Conservation (phyloP, 345 rosid genomes). For the Lagerstroemia speciosa region DNA sequence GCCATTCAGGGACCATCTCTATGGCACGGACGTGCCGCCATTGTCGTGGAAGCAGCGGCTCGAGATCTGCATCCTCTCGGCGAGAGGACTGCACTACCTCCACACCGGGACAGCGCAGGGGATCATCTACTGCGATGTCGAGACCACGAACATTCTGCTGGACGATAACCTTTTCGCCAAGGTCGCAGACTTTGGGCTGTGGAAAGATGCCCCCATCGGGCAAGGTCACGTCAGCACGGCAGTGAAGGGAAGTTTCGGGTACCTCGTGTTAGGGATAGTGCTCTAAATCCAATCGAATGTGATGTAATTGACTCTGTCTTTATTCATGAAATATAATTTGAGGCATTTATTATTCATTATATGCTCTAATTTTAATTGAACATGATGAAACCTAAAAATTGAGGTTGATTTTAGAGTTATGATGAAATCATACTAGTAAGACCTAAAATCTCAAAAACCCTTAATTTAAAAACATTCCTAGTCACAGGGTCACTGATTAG, state of each 20-base stretch:
- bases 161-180: conserved; percentile 11
- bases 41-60: conserved; percentile 10
- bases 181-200: conserved; percentile 14
- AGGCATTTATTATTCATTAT: too few relatives aligned
- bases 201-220: conserved; percentile 9
- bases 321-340: too few relatives aligned
- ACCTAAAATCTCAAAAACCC: too few relatives aligned
- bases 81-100: conserved; percentile 7
- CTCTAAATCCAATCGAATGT: too few relatives aligned
- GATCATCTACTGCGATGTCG: conserved; percentile 7
- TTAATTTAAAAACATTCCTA: too few relatives aligned
- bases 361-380: too few relatives aligned
- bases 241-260: conserved; percentile 8
- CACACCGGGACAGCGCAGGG: conserved; percentile 12
- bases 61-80: conserved; percentile 10
- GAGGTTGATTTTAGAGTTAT: too few relatives aligned
- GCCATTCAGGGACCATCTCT: conserved; percentile 6
- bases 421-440: too few relatives aligned
- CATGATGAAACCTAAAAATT: too few relatives aligned
- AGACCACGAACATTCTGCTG: conserved; percentile 6
- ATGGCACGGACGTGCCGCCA: conserved; percentile 7
- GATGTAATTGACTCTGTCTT: too few relatives aligned
- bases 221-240: conserved; percentile 10
- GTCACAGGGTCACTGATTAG: too few relatives aligned
- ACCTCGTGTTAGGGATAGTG: too few relatives aligned